phyloP scores from a whole-genome alignment of 148 eudicot genomes.

The Drosera capensis region DNA sequence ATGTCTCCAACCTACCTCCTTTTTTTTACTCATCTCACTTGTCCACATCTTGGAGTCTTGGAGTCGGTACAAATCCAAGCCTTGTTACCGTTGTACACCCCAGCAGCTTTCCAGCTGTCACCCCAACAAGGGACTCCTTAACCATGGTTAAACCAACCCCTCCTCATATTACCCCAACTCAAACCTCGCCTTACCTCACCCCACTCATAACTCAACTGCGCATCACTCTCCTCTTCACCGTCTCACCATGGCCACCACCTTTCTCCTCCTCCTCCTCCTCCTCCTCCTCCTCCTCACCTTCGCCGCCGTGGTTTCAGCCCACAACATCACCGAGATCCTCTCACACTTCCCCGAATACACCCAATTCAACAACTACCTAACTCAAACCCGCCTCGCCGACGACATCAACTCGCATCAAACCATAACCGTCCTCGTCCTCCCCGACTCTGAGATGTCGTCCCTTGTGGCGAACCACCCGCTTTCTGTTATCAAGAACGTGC shows the following conservation, averaged over 20 bases:
- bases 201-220: not conserved
- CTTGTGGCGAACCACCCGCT: slow-evolving; percentile 31
- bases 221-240: slow-evolving; percentile 1
- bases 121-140: slow-evolving; percentile 1
- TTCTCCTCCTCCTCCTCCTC: slow-evolving; percentile 8
- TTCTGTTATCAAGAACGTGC: slow-evolving; percentile 13
- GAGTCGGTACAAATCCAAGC: too few relatives aligned
- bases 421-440: slow-evolving; percentile 56
- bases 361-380: slow-evolving; percentile 35
- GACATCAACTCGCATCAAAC: slow-evolving; percentile 67
- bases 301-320: slow-evolving; percentile 14
- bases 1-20: too few relatives aligned
- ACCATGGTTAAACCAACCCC: slow-evolving; percentile 2
- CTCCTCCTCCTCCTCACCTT: slow-evolving; percentile 9
- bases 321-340: slow-evolving; percentile 65
- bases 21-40: too few relatives aligned
- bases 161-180: not conserved
- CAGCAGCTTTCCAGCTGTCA: slow-evolving; percentile 7
- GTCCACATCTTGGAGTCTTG: too few relatives aligned
- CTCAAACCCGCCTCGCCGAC: slow-evolving; percentile 57
- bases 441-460: slow-evolving; percentile 33
- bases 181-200: not conserved
- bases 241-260: slow-evolving; percentile 2
- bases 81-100: not conserved
- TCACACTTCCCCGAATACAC: slow-evolving; percentile 27